phyloP scores from a whole-genome alignment of 202 grass and related monocot species.

The Carex arenaria region DNA sequence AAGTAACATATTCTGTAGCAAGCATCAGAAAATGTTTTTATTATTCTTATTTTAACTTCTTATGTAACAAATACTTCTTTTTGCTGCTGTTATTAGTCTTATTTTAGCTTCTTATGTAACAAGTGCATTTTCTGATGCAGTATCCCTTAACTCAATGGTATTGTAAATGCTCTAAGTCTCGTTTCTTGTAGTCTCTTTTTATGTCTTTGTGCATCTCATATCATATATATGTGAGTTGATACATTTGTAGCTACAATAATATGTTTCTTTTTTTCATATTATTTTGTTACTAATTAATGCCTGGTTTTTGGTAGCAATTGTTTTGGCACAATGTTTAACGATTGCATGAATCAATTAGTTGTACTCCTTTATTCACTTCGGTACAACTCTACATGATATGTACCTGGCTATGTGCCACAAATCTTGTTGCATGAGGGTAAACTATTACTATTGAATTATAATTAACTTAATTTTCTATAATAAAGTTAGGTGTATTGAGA shows the following conservation, averaged over 20 bases:
- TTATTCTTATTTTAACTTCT: background rate
- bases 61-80: background rate
- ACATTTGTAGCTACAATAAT: background rate
- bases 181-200: too few relatives aligned
- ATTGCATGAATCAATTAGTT: background rate
- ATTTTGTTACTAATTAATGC: background rate
- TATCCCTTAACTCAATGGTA: background rate
- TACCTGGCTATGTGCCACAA: background rate
- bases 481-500: too few relatives aligned
- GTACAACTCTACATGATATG: background rate
- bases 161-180: background rate
- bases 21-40: background rate
- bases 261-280: background rate
- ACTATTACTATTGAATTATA: background rate
- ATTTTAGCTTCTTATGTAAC: too few relatives aligned
- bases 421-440: background rate
- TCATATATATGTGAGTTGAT: background rate
- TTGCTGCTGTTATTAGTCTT: background rate
- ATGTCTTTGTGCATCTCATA: too few relatives aligned
- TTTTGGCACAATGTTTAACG: background rate
- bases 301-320: background rate
- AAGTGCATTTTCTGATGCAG: background rate
- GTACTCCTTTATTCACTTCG: background rate
- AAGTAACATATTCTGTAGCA: background rate
- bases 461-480: too few relatives aligned